Conservation (phyloP, 371 early-diverging fungal species). For the Nematocida sp. region DNA sequence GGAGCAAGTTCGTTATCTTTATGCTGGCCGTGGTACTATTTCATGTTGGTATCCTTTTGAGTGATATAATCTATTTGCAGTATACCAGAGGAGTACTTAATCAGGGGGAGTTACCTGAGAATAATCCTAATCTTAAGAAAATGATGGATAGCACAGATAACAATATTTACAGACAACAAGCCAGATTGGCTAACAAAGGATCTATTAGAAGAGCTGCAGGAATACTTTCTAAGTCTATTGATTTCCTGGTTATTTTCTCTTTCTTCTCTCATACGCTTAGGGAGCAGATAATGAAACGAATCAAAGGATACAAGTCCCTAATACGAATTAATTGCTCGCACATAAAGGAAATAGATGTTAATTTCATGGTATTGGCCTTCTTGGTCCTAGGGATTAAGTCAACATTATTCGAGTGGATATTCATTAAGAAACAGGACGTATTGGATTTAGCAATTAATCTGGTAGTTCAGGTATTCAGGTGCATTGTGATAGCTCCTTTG, state of each 20-base stretch:
- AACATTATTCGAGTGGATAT: constrained; percentile 6
- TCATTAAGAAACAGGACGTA: background rate
- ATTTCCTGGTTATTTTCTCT: constrained; percentile 19
- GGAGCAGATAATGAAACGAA: background rate
- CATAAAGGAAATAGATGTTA: constrained; percentile 24
- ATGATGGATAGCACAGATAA: background rate
- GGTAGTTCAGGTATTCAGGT: constrained; percentile 1
- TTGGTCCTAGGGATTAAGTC: constrained; percentile 16
- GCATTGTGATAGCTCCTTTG: constrained; percentile 17
- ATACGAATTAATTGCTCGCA: constrained; percentile 32
- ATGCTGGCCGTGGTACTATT: constrained; percentile 20
- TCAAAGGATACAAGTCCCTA: background rate
- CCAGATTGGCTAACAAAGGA: background rate
- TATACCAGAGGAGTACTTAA: background rate
- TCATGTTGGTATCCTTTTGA: constrained; percentile 17
- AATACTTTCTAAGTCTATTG: constrained; percentile 11
- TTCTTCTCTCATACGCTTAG: constrained; percentile 43
- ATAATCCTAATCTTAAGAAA: background rate
- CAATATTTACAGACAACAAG: constrained; percentile 7
- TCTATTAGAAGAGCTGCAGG: background rate
- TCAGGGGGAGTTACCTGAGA: constrained; percentile 1
- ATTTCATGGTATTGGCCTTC: constrained; percentile 8
- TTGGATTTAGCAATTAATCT: background rate
- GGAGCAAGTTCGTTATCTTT: constrained; percentile 16
- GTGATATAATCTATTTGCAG: background rate